Evolutionary conservation across 768 basidiomycete genomes (phyloP).

Genomic region (Dioszegia crocea): DNA sequence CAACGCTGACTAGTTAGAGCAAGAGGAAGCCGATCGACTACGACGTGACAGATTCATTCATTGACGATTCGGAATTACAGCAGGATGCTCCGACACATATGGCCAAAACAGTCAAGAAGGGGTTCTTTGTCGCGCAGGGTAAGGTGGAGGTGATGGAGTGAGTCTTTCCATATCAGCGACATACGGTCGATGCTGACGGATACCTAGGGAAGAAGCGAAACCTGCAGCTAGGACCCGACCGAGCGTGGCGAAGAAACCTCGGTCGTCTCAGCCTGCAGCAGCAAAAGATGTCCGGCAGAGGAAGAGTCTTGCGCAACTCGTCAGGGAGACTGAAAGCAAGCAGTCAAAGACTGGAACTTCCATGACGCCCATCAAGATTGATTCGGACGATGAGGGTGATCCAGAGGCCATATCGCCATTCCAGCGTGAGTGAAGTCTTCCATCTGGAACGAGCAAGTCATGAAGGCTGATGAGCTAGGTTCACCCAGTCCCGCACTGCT

Average conservation of each 20-base stretch:
- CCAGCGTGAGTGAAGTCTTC: background rate
- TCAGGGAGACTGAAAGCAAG: background rate
- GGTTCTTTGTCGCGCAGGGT: slow-evolving; percentile 83
- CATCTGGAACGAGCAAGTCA: background rate
- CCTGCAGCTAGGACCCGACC: background rate
- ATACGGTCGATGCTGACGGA: background rate
- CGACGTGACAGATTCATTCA: slow-evolving; percentile 87
- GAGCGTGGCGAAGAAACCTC: background rate
- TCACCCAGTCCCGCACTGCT: background rate
- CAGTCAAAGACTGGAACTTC: background rate
- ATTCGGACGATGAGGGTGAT: slow-evolving; percentile 20
- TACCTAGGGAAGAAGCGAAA: slow-evolving; percentile 11
- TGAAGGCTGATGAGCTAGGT: background rate
- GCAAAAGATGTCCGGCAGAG: background rate
- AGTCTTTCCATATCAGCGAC: background rate
- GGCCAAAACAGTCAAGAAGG: slow-evolving; percentile 75
- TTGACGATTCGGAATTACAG: slow-evolving; percentile 91
- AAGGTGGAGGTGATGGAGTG: slow-evolving; percentile 75
- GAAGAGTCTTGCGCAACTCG: slow-evolving; percentile 2
- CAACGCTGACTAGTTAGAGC: too few relatives aligned
- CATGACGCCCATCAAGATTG: slow-evolving; percentile 27
- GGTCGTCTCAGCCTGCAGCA: slow-evolving; percentile 5
- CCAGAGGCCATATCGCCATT: slow-evolving; percentile 12
- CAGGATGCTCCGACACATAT: slow-evolving; percentile 87
- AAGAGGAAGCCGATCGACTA: slow-evolving; percentile 61